Conservation (phyloP, 1,284 basidiomycete genomes). For the Inonotus hispidus region DNA sequence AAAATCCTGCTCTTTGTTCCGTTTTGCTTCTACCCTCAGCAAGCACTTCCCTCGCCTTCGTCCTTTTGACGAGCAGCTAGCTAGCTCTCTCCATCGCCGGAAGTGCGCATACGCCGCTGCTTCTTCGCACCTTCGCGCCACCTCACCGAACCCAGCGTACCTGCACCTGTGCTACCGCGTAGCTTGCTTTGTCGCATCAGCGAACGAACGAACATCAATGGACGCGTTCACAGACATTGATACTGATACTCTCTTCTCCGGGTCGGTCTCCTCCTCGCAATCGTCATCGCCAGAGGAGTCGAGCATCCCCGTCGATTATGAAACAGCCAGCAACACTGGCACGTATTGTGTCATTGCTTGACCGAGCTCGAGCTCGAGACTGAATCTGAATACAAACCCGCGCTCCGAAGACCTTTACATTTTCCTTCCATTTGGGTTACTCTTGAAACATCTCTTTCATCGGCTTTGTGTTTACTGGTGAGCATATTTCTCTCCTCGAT, state of each 20-base stretch:
- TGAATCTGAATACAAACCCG: too few relatives aligned
- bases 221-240: slow-evolving; percentile 10
- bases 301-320: slow-evolving; percentile 7
- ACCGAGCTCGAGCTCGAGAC: too few relatives aligned
- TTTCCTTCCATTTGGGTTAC: too few relatives aligned
- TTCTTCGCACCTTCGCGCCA: too few relatives aligned
- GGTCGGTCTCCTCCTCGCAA: neutral
- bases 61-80: too few relatives aligned
- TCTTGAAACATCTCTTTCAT: neutral
- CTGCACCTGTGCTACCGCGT: too few relatives aligned
- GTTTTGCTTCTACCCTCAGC: too few relatives aligned
- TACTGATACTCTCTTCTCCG: neutral
- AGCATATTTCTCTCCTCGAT: neutral
- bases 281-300: slow-evolving; percentile 6
- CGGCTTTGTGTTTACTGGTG: neutral
- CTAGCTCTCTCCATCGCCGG: too few relatives aligned
- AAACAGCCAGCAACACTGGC: neutral
- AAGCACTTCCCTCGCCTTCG: too few relatives aligned
- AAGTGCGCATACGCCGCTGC: too few relatives aligned
- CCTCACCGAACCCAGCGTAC: too few relatives aligned
- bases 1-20: neutral
- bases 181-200: too few relatives aligned
- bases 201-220: neutral
- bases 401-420: neutral
- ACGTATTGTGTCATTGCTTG: slow-evolving; percentile 10